Conservation (phyloP, 345 rosid species). For the Limnanthes douglasii region DNA sequence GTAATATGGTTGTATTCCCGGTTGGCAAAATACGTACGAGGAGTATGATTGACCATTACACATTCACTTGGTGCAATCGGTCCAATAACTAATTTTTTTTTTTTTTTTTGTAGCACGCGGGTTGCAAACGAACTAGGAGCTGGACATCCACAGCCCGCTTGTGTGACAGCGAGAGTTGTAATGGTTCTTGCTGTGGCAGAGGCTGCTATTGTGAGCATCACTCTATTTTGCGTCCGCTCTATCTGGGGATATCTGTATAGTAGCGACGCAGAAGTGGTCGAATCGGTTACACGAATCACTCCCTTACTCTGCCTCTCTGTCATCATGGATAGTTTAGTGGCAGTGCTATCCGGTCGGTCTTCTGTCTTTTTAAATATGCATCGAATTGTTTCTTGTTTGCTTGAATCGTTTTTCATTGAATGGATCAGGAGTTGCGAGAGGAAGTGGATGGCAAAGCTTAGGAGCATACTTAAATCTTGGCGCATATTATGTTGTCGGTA, state of each 20-base stretch:
- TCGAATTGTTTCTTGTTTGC: neutral
- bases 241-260: constrained; percentile 22
- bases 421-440: constrained; percentile 42
- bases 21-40: no score
- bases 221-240: constrained; percentile 14
- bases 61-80: no score
- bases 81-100: neutral
- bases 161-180: constrained; percentile 12
- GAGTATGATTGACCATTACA: no score
- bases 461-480: constrained; percentile 49
- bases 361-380: neutral
- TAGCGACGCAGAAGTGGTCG: constrained; percentile 19
- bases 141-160: constrained; percentile 27
- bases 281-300: constrained; percentile 18
- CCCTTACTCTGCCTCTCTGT: constrained; percentile 18
- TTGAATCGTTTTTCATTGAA: neutral
- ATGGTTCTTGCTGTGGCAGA: constrained; percentile 12
- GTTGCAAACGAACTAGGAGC: constrained; percentile 42
- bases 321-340: constrained; percentile 17
- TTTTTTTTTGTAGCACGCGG: constrained; percentile 16
- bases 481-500: constrained; percentile 39
- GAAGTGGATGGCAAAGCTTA: constrained; percentile 49
- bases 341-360: constrained; percentile 20
- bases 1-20: no score
- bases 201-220: constrained; percentile 11